phyloP scores from a whole-genome alignment of 2,329 filamentous ascomycete species.

The Trichoderma hamatum region DNA sequence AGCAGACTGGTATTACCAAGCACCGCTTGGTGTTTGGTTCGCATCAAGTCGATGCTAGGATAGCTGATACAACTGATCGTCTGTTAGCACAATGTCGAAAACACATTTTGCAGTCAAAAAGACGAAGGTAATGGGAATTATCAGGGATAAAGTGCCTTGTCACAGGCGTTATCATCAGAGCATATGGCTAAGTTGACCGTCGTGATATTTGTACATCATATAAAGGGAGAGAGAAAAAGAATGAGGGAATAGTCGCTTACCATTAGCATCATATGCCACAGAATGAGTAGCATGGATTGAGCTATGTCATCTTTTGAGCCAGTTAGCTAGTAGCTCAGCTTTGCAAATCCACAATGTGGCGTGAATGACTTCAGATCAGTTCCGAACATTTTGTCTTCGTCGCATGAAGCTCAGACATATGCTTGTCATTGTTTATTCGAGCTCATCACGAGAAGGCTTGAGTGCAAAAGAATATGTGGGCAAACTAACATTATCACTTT shows the following conservation, averaged over 20 bases:
- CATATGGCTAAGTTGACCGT: slow-evolving; percentile 54
- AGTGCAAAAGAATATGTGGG: slow-evolving; percentile 24
- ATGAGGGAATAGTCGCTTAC: slow-evolving; percentile 35
- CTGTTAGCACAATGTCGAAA: slow-evolving; percentile 13
- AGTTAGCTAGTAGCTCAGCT: slow-evolving; percentile 33
- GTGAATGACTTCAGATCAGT: slow-evolving; percentile 36
- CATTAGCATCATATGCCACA: slow-evolving; percentile 11
- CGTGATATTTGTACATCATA: slow-evolving; percentile 52
- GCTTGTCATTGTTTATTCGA: slow-evolving; percentile 87
- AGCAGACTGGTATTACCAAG: background rate
- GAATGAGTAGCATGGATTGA: background rate
- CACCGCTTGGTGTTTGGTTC: background rate
- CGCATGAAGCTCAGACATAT: slow-evolving; percentile 84
- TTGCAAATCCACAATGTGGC: slow-evolving; percentile 28
- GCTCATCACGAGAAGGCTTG: slow-evolving; percentile 68
- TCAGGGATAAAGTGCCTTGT: slow-evolving; percentile 45
- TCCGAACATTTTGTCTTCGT: slow-evolving; percentile 47
- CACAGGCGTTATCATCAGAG: slow-evolving; percentile 52
- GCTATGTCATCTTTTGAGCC: background rate
- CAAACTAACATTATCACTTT: slow-evolving; percentile 33
- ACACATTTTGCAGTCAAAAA: background rate
- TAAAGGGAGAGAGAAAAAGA: slow-evolving; percentile 25
- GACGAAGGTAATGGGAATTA: background rate
- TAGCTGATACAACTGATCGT: background rate
- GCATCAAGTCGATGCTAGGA: background rate